These are phyloP conservation scores for Pyronema domesticum DNA, from an alignment of 495 filamentous ascomycete genomes.

Conservation along the genomic window DNA sequence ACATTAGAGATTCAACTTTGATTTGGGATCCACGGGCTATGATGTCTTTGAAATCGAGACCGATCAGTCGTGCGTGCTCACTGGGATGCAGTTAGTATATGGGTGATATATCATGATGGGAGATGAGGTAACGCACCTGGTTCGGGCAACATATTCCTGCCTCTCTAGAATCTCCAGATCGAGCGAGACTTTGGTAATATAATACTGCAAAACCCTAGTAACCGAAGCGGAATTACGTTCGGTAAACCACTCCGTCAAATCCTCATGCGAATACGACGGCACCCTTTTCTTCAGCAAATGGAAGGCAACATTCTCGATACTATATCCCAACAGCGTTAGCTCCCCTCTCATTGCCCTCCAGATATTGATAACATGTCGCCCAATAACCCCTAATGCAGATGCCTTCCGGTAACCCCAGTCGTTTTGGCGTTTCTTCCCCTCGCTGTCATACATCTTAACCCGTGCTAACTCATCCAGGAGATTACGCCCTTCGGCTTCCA, in stretches of 20 bases:
- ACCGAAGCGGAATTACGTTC: constrained; percentile 49
- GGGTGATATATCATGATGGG: not conserved
- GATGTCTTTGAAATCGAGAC: constrained; percentile 90
- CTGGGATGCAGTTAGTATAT: constrained; percentile 20
- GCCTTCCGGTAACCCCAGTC: constrained; percentile 81
- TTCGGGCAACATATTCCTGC: constrained; percentile 74
- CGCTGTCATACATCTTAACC: constrained; percentile 50
- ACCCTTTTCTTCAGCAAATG: constrained; percentile 71
- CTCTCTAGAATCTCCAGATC: constrained; percentile 80
- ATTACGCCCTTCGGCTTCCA: constrained; percentile 38
- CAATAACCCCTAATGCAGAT: constrained; percentile 70
- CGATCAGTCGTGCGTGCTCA: constrained; percentile 82
- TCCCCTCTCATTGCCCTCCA: constrained; percentile 93
- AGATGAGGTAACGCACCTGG: constrained; percentile 29
- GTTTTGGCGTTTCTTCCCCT: constrained; percentile 40
- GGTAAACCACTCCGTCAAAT: constrained; percentile 65
- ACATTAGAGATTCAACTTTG: constrained; percentile 98
- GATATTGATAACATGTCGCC: constrained; percentile 89
- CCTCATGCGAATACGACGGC: constrained; percentile 64
- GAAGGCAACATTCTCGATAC: constrained; percentile 91
- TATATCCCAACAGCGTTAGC: constrained; percentile 78
- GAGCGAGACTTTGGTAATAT: constrained; percentile 54
- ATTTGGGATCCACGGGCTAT: constrained; percentile 89
- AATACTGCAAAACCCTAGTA: constrained; percentile 61
- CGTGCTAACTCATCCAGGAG: constrained; percentile 79